These are phyloP conservation scores for Coniferiporia sulphurascens DNA, from an alignment of 1,284 basidiomycete species.

Conservation along the genomic window DNA sequence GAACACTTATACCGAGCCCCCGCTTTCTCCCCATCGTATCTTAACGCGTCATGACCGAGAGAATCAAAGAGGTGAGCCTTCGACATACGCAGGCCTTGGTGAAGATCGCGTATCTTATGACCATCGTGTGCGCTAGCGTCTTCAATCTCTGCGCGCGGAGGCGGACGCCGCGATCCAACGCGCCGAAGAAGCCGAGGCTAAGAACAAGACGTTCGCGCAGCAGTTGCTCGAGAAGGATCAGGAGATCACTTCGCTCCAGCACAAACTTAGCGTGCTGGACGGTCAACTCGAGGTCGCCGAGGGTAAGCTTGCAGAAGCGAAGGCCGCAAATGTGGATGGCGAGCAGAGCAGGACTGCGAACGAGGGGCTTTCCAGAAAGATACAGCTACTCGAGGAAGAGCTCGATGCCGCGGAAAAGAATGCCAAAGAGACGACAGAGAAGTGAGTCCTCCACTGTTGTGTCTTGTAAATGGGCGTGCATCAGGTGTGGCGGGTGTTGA, in stretches of 20 bases:
- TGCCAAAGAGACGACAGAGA: conserved; percentile 94
- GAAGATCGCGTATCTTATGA: conserved; percentile 7
- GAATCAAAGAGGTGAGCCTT: conserved; percentile 62
- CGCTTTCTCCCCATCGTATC: background rate
- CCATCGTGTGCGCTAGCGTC: conserved; percentile 48
- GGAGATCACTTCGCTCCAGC: conserved; percentile 79
- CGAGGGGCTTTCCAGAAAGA: conserved; percentile 81
- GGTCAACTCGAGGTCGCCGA: conserved; percentile 76
- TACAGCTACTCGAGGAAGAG: conserved; percentile 92
- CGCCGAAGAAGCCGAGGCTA: conserved; percentile 81
- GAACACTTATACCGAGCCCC: background rate
- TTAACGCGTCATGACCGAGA: conserved; percentile 37
- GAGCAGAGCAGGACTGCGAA: conserved; percentile 72
- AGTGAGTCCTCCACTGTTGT: conserved; percentile 52
- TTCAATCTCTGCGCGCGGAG: conserved; percentile 73
- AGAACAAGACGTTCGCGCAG: conserved; percentile 84
- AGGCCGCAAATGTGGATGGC: conserved; percentile 66
- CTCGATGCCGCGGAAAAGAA: conserved; percentile 96
- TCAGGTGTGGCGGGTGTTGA: conserved; percentile 2
- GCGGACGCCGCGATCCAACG: conserved; percentile 78
- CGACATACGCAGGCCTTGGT: background rate
- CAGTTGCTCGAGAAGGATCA: conserved; percentile 82
- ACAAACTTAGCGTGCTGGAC: conserved; percentile 72
- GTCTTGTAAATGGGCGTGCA: background rate
- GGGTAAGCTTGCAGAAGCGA: conserved; percentile 65